Percentiles rank a stretch among this genome's conserved stretches.
Conservation (phyloP, 2,329 filamentous ascomycete genomes). For the Sarocladium strictum region DNA sequence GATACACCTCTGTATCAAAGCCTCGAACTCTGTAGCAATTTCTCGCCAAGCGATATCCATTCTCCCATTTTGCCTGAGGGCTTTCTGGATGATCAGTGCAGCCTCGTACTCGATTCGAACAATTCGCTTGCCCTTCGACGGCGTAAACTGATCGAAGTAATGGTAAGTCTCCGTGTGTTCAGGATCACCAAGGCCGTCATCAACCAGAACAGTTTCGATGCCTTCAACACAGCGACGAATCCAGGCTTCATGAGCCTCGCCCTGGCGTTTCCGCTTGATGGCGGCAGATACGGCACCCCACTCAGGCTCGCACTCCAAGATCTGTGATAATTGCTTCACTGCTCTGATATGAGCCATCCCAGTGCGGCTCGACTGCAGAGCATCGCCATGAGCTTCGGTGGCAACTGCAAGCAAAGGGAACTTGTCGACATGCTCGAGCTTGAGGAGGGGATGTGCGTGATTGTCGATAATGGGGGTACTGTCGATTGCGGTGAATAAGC, state of each 20-base stretch:
- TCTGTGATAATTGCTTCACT: slow-evolving; percentile 58
- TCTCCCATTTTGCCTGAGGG: slow-evolving; percentile 22
- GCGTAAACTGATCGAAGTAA: slow-evolving; percentile 62
- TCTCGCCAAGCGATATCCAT: slow-evolving; percentile 22
- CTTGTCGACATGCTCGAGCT: slow-evolving; percentile 38
- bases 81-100: slow-evolving; percentile 46
- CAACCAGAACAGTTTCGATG: slow-evolving; percentile 69
- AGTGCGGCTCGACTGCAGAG: slow-evolving; percentile 54
- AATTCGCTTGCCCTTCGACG: slow-evolving; percentile 62
- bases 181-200: slow-evolving; percentile 61
- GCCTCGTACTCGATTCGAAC: slow-evolving; percentile 72
- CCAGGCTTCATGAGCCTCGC: slow-evolving; percentile 47
- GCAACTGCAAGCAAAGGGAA: slow-evolving; percentile 54
- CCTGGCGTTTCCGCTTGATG: slow-evolving; percentile 33
- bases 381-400: slow-evolving; percentile 66
- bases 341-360: slow-evolving; percentile 66
- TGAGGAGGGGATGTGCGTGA: slow-evolving; percentile 65
- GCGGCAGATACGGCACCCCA: slow-evolving; percentile 49
- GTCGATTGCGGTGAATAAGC: slow-evolving; percentile 31
- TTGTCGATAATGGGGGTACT: slow-evolving; percentile 65
- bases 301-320: slow-evolving; percentile 58
- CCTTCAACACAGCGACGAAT: slow-evolving; percentile 60
- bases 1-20: slow-evolving; percentile 49
- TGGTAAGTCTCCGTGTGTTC: slow-evolving; percentile 51
- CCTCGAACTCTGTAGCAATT: slow-evolving; percentile 30